A percentile compares a stretch with the other conserved stretches of the same genome.
Evolutionary conservation across 1,139 yeast genomes (phyloP).

Genomic region (Candida buenavistaensis): DNA sequence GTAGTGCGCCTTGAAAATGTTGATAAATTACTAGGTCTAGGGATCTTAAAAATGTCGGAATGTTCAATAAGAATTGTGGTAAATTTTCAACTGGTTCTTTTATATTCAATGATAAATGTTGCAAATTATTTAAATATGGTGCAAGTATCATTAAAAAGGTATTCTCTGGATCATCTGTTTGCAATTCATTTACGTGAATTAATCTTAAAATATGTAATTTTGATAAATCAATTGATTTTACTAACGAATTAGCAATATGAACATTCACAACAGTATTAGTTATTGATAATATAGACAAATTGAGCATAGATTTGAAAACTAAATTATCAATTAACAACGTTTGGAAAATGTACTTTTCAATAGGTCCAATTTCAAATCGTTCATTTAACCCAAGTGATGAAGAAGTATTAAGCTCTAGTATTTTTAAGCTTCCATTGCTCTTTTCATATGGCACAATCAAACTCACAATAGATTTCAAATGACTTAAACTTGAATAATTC

Average conservation of each 20-base stretch:
- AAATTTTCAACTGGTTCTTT: slow-evolving; percentile 48
- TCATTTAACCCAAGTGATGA: neutral
- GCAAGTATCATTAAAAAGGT: slow-evolving; percentile 33
- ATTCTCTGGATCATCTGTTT: slow-evolving; percentile 8
- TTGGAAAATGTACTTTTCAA: neutral
- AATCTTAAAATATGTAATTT: slow-evolving; percentile 19
- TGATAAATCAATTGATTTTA: slow-evolving; percentile 21
- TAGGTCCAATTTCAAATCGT: too few species aligned
- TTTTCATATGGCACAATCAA: too few species aligned
- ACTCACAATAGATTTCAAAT: slow-evolving; percentile 21
- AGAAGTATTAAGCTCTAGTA: neutral
- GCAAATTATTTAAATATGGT: slow-evolving; percentile 24
- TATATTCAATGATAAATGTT: slow-evolving; percentile 40
- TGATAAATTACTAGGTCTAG: slow-evolving; percentile 46
- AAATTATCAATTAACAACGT: neutral
- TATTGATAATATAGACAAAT: slow-evolving; percentile 25
- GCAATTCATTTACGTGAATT: slow-evolving; percentile 7
- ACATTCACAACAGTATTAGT: slow-evolving; percentile 27
- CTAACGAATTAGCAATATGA: slow-evolving; percentile 24
- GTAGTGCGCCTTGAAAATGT: slow-evolving; percentile 24
- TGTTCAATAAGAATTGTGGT: slow-evolving; percentile 32
- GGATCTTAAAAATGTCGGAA: slow-evolving; percentile 24
- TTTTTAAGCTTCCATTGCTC: neutral
- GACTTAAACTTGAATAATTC: slow-evolving; percentile 25
- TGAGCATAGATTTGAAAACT: slow-evolving; percentile 12